Conservation (phyloP, 2,329 filamentous ascomycete species). For the Cytospora chrysosperma region DNA sequence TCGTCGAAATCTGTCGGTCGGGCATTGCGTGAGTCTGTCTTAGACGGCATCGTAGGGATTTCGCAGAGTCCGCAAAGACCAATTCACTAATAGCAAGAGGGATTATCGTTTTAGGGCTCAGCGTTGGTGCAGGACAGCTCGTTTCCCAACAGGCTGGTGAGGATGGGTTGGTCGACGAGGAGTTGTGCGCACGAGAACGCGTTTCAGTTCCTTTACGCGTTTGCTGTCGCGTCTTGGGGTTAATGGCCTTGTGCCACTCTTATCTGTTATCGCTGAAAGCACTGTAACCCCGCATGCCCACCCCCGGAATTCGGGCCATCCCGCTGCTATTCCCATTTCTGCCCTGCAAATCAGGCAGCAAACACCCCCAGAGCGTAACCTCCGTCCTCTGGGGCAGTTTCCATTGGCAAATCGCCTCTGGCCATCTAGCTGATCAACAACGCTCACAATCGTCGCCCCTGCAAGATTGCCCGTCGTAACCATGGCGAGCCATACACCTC, state of each 20-base stretch:
- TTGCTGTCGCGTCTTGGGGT: slow-evolving; percentile 3
- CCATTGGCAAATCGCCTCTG: slow-evolving; percentile 19
- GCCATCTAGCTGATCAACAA: neutral
- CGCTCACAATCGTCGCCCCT: slow-evolving; percentile 21
- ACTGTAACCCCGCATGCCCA: neutral
- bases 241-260: slow-evolving; percentile 10
- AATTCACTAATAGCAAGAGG: neutral
- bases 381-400: slow-evolving; percentile 14
- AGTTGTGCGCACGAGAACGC: slow-evolving; percentile 11
- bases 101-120: neutral
- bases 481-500: slow-evolving; percentile 39
- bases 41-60: slow-evolving; percentile 9
- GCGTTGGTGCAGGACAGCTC: neutral
- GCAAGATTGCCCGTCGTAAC: slow-evolving; percentile 27
- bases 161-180: neutral
- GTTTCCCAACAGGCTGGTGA: neutral
- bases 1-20: slow-evolving; percentile 55
- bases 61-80: neutral
- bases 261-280: slow-evolving; percentile 4
- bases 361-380: slow-evolving; percentile 4
- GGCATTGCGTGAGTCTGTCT: slow-evolving; percentile 19
- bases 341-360: neutral
- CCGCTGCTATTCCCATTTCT: neutral
- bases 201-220: slow-evolving; percentile 18
- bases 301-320: slow-evolving; percentile 2